A percentile compares a stretch with the other conserved stretches of the same genome.
Evolutionary conservation across 352 stramenopile species (phyloP).

Genomic region (Salisapilia sapeloensis): DNA sequence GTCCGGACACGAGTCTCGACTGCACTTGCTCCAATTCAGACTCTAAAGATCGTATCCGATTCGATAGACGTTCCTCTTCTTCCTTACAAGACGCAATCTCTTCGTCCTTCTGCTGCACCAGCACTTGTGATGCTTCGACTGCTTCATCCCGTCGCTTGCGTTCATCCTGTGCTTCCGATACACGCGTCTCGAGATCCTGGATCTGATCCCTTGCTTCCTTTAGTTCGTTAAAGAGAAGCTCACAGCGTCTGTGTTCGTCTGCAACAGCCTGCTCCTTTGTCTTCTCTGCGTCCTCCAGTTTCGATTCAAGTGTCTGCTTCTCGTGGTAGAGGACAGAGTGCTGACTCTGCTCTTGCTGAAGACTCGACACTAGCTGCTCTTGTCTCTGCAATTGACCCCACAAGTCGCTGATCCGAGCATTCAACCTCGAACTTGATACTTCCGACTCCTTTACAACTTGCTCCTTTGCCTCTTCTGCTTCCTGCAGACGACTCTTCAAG

Average conservation of each 20-base stretch:
- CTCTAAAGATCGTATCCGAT: neutral
- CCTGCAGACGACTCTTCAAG: conserved; percentile 12
- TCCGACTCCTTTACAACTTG: conserved; percentile 7
- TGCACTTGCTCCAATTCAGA: conserved; percentile 1
- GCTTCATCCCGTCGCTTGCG: neutral
- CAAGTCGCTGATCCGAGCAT: conserved; percentile 33
- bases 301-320: neutral
- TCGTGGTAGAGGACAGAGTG: neutral
- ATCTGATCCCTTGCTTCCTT: neutral
- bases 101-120: neutral
- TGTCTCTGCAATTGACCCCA: conserved; percentile 29
- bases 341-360: conserved; percentile 13
- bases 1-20: neutral
- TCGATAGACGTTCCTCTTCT: neutral
- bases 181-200: neutral
- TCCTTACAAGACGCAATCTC: neutral
- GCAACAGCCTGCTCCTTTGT: too few species aligned
- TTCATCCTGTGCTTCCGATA: neutral
- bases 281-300: neutral
- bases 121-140: neutral
- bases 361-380: conserved; percentile 13
- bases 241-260: too few species aligned
- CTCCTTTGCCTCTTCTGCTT: conserved; percentile 16
- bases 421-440: conserved; percentile 11
- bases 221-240: neutral